phyloP scores from a whole-genome alignment of 2,329 filamentous ascomycete species.

The Fusarium fujikuroi region DNA sequence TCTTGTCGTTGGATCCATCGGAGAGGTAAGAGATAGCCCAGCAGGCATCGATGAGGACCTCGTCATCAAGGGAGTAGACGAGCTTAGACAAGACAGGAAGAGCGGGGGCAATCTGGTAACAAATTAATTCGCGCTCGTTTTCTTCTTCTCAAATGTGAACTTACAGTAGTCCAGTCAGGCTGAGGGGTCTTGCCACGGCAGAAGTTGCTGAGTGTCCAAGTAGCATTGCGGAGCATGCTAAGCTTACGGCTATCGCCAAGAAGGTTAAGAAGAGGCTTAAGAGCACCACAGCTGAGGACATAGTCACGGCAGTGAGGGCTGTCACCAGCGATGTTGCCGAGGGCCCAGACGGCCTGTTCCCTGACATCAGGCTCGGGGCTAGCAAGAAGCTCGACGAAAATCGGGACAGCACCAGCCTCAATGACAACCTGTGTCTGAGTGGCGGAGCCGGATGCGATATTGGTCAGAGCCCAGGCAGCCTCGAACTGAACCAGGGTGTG shows the following conservation, averaged over 20 bases:
- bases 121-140: constrained; percentile 11
- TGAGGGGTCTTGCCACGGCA: constrained; percentile 99
- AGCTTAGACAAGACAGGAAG: constrained; percentile 96
- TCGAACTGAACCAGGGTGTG: constrained; percentile 99
- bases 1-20: constrained; percentile 98
- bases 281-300: constrained; percentile 88
- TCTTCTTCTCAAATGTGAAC: constrained; percentile 48
- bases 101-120: constrained; percentile 84
- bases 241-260: constrained; percentile 98
- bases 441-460: constrained; percentile 97
- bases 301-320: constrained; percentile 98
- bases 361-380: constrained; percentile 98
- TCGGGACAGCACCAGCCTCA: constrained; percentile 96
- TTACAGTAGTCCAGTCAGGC: constrained; percentile 95
- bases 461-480: constrained; percentile 98
- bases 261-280: constrained; percentile 88
- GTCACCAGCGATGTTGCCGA: constrained; percentile 98
- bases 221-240: constrained; percentile 98
- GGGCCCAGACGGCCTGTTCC: constrained; percentile 97
- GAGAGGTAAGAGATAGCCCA: constrained; percentile 99
- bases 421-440: constrained; percentile 99
- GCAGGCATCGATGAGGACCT: constrained; percentile 98
- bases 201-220: constrained; percentile 99
- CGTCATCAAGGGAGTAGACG: constrained; percentile 97
- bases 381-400: constrained; percentile 94